Percentiles rank a stretch among this genome's conserved stretches.
phyloP scores from a whole-genome alignment of 768 basidiomycete species.

The Infundibulicybe gibba region DNA sequence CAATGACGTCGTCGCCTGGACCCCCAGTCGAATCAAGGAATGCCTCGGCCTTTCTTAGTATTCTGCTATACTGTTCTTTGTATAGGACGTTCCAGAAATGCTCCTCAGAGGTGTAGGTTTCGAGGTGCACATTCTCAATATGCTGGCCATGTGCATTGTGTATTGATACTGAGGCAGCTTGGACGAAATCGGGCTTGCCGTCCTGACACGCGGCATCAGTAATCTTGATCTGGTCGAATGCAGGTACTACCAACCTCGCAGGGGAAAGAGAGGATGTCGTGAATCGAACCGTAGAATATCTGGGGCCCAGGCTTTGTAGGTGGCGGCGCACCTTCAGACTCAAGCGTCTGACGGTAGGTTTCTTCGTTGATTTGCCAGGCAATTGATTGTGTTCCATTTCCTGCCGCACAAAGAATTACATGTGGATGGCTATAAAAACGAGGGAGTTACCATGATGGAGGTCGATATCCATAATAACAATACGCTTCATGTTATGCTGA shows the following conservation, averaged over 20 bases:
- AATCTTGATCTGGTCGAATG: neutral
- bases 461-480: conserved; percentile 91
- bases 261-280: conserved; percentile 89
- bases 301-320: conserved; percentile 42
- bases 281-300: conserved; percentile 89
- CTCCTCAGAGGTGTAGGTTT: conserved; percentile 63
- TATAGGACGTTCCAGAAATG: conserved; percentile 81
- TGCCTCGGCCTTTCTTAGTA: conserved; percentile 64
- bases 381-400: conserved; percentile 93
- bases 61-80: conserved; percentile 50
- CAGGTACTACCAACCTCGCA: conserved; percentile 62
- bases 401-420: conserved; percentile 28
- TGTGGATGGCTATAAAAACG: neutral
- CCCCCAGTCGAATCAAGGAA: conserved; percentile 71
- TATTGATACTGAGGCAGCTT: conserved; percentile 83
- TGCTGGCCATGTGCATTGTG: conserved; percentile 82
- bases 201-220: conserved; percentile 45
- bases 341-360: conserved; percentile 65
- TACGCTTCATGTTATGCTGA: conserved; percentile 68
- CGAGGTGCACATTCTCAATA: conserved; percentile 84
- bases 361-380: conserved; percentile 92
- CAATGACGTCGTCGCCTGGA: conserved; percentile 62
- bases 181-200: conserved; percentile 71
- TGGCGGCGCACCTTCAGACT: conserved; percentile 36
- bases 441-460: conserved; percentile 70